Evolutionary conservation across 306 rosid species (phyloP).

Genomic region (Datisca glomerata): DNA sequence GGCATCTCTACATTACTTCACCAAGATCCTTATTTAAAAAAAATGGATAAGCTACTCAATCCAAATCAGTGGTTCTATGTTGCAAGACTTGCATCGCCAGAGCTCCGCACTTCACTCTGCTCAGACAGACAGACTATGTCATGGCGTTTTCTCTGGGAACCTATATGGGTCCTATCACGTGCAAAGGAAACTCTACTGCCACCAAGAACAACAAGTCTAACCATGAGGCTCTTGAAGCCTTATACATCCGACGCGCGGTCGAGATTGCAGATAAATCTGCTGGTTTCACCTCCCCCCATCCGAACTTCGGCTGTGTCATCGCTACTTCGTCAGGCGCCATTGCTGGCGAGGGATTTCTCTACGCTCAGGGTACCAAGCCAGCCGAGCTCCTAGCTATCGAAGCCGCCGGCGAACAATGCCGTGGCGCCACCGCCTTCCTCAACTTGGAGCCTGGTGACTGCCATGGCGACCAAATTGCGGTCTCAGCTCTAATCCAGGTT

Average conservation of each 20-base stretch:
- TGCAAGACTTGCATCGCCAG: too few species aligned
- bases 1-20: too few species aligned
- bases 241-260: constrained; percentile 51
- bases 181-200: neutral
- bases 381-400: constrained; percentile 76
- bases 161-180: neutral
- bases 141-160: neutral
- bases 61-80: too few species aligned
- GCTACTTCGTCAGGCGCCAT: constrained; percentile 36
- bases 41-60: too few species aligned
- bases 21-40: too few species aligned
- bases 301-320: constrained; percentile 81
- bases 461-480: constrained; percentile 66
- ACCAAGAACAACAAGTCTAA: neutral
- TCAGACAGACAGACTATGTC: neutral
- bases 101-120: neutral
- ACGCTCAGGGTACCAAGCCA: constrained; percentile 72
- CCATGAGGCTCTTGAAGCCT: constrained; percentile 34
- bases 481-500: constrained; percentile 79
- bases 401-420: constrained; percentile 37
- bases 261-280: constrained; percentile 63
- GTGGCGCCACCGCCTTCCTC: constrained; percentile 59
- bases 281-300: constrained; percentile 82
- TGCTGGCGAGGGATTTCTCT: constrained; percentile 79
- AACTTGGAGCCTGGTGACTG: constrained; percentile 93